Percentiles rank a stretch among this genome's conserved stretches.
These are phyloP conservation scores for Boletus rufocinnamomeus DNA, from an alignment of 768 basidiomycete species.

Conservation along the genomic window DNA sequence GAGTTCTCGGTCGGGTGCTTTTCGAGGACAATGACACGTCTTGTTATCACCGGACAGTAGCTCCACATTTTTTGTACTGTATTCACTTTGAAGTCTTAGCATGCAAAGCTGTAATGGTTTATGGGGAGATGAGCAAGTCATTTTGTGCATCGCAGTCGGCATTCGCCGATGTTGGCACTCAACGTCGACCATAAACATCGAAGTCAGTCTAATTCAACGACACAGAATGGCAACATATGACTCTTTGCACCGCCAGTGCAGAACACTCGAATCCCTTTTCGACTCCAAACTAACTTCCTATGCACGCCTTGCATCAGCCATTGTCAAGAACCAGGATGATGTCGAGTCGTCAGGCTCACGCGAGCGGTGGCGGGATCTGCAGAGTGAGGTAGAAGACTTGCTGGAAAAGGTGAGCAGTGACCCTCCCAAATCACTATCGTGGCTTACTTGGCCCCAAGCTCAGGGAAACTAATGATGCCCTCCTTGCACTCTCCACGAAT, in stretches of 20 bases:
- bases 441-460: conserved; percentile 51
- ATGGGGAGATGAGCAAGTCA: not conserved
- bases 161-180: conserved; percentile 12
- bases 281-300: conserved; percentile 91
- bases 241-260: conserved; percentile 84
- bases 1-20: conserved; percentile 22
- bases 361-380: conserved; percentile 79
- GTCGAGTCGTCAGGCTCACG: conserved; percentile 69
- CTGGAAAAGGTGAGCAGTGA: conserved; percentile 68
- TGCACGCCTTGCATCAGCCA: conserved; percentile 75
- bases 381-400: conserved; percentile 84
- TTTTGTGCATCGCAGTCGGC: conserved; percentile 16
- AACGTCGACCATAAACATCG: not conserved
- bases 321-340: conserved; percentile 55
- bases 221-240: conserved; percentile 76
- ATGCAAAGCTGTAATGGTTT: not conserved
- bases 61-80: conserved; percentile 20
- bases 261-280: conserved; percentile 91
- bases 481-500: conserved; percentile 65
- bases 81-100: conserved; percentile 5
- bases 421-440: not conserved
- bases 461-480: conserved; percentile 82
- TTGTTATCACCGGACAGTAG: conserved; percentile 17
- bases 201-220: not conserved
- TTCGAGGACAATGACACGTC: conserved; percentile 29